These are phyloP conservation scores for Jimgerdemannia flammicorona DNA, from an alignment of 192 early-diverging fungal genomes.

Conservation along the genomic window DNA sequence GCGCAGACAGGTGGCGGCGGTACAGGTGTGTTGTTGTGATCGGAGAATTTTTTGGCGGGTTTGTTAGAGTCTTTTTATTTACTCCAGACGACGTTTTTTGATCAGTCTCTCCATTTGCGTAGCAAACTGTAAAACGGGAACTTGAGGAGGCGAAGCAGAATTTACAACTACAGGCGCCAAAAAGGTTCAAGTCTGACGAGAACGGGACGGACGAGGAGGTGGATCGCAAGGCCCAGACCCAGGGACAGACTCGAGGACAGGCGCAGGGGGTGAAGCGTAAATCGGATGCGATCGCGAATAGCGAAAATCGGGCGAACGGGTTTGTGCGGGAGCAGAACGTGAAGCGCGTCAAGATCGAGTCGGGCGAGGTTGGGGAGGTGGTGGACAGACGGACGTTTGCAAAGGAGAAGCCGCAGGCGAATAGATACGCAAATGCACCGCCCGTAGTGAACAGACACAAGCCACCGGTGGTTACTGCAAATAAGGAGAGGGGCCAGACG, in stretches of 20 bases:
- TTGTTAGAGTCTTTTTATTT: background rate
- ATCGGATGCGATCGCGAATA: background rate
- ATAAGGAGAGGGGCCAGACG: background rate
- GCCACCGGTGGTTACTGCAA: background rate
- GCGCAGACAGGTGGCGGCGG: background rate
- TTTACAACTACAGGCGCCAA: background rate
- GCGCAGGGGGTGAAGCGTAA: background rate
- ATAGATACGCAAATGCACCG: background rate
- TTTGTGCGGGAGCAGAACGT: background rate
- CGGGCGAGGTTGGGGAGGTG: background rate
- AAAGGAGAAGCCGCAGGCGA: background rate
- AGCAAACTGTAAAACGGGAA: background rate
- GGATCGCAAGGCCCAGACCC: background rate
- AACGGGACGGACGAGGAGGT: background rate
- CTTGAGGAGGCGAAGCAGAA: background rate
- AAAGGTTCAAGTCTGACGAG: background rate
- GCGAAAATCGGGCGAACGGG: background rate
- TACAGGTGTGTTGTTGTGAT: background rate
- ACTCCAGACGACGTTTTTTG: background rate
- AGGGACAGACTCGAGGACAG: background rate
- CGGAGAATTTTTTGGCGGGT: background rate
- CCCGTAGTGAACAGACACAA: background rate
- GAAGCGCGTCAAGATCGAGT: background rate
- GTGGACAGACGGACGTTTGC: background rate
- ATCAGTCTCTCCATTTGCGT: background rate